These are phyloP conservation scores for Ustilago bromivora DNA, from an alignment of 1,284 basidiomycete species.

Conservation along the genomic window DNA sequence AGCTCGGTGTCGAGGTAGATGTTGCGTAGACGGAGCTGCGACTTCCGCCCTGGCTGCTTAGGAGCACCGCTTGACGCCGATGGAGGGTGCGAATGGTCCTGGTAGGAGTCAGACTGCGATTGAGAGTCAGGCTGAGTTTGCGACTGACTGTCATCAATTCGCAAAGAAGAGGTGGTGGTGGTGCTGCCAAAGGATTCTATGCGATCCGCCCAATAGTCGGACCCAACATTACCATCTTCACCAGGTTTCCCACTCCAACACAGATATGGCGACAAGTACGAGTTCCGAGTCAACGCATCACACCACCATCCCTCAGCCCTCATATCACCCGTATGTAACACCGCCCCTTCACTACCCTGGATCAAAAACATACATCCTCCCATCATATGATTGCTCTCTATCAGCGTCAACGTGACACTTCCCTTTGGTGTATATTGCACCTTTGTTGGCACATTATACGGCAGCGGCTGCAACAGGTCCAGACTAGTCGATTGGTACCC, in stretches of 20 bases:
- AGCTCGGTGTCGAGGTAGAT: slow-evolving; percentile 90
- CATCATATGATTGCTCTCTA: slow-evolving; percentile 94
- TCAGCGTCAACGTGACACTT: slow-evolving; percentile 78
- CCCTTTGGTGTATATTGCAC: slow-evolving; percentile 76
- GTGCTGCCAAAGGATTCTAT: slow-evolving; percentile 32
- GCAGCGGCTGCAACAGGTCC: slow-evolving; percentile 51
- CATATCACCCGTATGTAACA: slow-evolving; percentile 93
- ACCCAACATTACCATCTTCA: neutral
- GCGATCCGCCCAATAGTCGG: slow-evolving; percentile 27
- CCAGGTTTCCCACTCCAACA: slow-evolving; percentile 59
- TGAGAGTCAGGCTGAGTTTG: slow-evolving; percentile 19
- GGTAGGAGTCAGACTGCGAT: neutral
- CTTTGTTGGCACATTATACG: slow-evolving; percentile 75
- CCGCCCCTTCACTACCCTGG: slow-evolving; percentile 78
- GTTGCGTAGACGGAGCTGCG: slow-evolving; percentile 74
- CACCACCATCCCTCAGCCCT: slow-evolving; percentile 85
- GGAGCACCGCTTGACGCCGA: neutral
- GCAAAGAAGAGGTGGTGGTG: slow-evolving; percentile 12
- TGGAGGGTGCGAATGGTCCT: neutral
- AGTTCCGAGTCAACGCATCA: slow-evolving; percentile 77
- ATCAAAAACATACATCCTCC: slow-evolving; percentile 93
- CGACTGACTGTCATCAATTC: slow-evolving; percentile 3
- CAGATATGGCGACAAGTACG: slow-evolving; percentile 79
- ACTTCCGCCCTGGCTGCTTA: neutral
- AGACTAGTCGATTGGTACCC: slow-evolving; percentile 30